phyloP scores from a whole-genome alignment of 148 eudicot genomes.

The Polygonum maritimum region DNA sequence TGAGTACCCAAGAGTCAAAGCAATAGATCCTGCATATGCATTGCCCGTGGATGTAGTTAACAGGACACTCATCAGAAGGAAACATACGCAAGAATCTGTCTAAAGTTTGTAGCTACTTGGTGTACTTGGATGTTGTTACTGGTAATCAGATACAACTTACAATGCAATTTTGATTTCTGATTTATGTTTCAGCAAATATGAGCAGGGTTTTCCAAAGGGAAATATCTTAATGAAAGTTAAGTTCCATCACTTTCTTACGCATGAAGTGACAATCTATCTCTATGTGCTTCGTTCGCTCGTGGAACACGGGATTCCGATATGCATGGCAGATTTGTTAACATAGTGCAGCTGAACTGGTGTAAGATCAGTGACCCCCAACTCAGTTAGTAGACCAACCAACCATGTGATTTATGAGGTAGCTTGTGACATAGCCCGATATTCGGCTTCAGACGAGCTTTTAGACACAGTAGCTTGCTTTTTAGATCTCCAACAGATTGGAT shows the following conservation, averaged over 20 bases:
- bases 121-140: neutral
- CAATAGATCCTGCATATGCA: constrained; percentile 90
- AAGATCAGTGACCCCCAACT: neutral
- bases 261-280: neutral
- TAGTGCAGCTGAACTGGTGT: neutral
- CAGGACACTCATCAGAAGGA: constrained; percentile 34
- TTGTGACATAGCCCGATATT: neutral
- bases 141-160: too few species aligned
- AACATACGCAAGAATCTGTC: neutral
- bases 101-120: neutral
- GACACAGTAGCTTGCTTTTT: neutral
- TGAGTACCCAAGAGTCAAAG: constrained; percentile 67
- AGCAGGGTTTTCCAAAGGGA: too few species aligned
- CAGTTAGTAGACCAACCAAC: neutral
- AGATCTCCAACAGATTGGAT: neutral
- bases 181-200: too few species aligned
- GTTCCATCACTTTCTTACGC: neutral
- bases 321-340: neutral
- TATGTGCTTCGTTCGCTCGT: neutral
- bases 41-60: constrained; percentile 77
- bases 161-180: too few species aligned
- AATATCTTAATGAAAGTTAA: too few species aligned
- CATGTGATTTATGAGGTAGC: neutral
- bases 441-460: neutral
- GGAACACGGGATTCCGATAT: neutral